Evolutionary conservation across 2,329 filamentous ascomycete genomes (phyloP), one percentile per base, ranked within the genome.

Genomic region (Metarhizium sp.): DNA sequence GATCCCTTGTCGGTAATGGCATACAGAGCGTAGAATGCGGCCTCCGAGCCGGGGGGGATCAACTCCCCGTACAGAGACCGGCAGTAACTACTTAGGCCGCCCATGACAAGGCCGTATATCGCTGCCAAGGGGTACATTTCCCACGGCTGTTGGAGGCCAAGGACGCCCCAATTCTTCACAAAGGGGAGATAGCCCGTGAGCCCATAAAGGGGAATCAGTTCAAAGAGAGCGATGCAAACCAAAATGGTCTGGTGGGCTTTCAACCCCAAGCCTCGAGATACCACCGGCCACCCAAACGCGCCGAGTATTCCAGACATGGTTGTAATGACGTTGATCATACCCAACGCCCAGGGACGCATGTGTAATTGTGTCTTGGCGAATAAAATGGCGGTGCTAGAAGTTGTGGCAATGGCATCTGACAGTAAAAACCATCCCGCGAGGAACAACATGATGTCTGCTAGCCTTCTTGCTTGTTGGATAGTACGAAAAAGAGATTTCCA

Each of bases 1-100:
- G 88, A 94, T 1, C 92, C 92, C 71, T 99, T 99, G 69, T 99
- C 94, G 2, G 94, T 97, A 60, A 97, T 96, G 40, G 94, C 94
- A 67, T 97, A 99, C 2, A 99, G 77, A 0, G 92, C 92, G 67
- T 95, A 99, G 67, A 99, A 99, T 0, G 92, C 92, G 0, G 94
- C 92, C 71, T 99, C 94, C 34, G 88, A 95, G 4, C 94, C 94
- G 0, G 90, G 90, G 1, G 94, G 94, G 55, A 99, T 95, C 55
- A 99, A 78, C 69, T 97, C 92, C 43, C 91, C 92, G 67, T 90
- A 99, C 4, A 99, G 78, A 58, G 89, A 92, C 46, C 94, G 86
- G 67, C 94, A 97, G 71, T 97, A 96, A 29, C 87, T 88, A 56
- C 88, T 90, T 45, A 99, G 74, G 0, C 94, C 94, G n/a, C 94